phyloP scores from a whole-genome alignment of 2,329 filamentous ascomycete species.

The Diplocarpon rosae region DNA sequence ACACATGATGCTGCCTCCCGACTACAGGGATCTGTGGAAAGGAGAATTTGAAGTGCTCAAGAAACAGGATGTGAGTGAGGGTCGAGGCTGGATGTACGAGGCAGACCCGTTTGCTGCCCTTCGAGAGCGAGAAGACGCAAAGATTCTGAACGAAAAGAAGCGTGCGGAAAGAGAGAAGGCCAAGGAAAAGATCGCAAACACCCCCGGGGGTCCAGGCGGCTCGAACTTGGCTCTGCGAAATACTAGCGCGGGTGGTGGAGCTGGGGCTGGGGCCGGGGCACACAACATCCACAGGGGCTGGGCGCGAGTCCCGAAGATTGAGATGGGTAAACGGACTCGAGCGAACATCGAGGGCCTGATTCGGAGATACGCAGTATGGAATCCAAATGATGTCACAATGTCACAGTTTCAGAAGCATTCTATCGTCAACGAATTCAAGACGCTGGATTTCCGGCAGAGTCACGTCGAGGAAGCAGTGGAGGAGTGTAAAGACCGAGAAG shows the following conservation, averaged over 20 bases:
- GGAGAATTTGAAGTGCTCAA: conserved; percentile 75
- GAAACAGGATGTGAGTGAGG: conserved; percentile 66
- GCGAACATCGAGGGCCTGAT: conserved; percentile 71
- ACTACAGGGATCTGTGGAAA: conserved; percentile 85
- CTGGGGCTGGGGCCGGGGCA: conserved; percentile 23
- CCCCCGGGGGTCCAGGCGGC: conserved; percentile 43
- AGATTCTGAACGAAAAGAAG: conserved; percentile 67
- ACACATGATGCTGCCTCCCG: conserved; percentile 85
- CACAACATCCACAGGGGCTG: conserved; percentile 53
- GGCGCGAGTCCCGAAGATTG: conserved; percentile 78
- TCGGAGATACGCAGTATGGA: conserved; percentile 74
- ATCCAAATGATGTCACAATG: conserved; percentile 64
- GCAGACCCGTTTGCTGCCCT: conserved; percentile 83
- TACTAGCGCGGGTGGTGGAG: conserved; percentile 29
- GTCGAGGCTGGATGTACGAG: conserved; percentile 84
- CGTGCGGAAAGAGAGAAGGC: conserved; percentile 57
- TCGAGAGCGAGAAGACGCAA: conserved; percentile 69
- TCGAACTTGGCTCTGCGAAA: conserved; percentile 38
- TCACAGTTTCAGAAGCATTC: conserved; percentile 41
- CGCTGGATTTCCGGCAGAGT: conserved; percentile 77
- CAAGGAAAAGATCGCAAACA: conserved; percentile 55
- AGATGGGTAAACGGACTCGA: conserved; percentile 78
- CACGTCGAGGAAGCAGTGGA: conserved; percentile 81
- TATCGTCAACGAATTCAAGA: conserved; percentile 62
- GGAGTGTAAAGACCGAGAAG: conserved; percentile 83